These are phyloP conservation scores for Microsporum audouinii DNA, from an alignment of 2,329 filamentous ascomycete species.

Conservation along the genomic window DNA sequence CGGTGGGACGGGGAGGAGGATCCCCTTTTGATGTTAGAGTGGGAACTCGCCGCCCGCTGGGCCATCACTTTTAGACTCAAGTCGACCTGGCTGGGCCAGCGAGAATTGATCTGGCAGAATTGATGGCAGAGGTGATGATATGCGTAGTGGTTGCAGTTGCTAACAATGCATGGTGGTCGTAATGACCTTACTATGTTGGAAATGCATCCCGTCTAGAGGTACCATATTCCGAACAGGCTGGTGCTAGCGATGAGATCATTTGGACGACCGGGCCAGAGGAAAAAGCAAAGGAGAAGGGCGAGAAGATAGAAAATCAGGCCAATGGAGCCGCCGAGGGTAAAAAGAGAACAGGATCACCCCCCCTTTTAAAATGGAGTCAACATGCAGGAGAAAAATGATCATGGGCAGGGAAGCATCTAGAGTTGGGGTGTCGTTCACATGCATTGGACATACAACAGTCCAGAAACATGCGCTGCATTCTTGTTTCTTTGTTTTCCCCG, in stretches of 20 bases:
- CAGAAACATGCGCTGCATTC: not conserved
- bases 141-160: not conserved
- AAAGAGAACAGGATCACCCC: slow-evolving; percentile 1
- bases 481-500: not conserved
- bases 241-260: slow-evolving; percentile 3
- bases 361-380: not conserved
- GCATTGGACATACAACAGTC: not conserved
- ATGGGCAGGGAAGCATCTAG: not conserved
- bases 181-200: slow-evolving; percentile 3
- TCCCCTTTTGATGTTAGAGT: slow-evolving; percentile 1
- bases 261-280: not conserved
- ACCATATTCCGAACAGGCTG: not conserved
- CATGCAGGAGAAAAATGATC: slow-evolving; percentile 2
- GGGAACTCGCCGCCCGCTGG: not conserved
- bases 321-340: not conserved
- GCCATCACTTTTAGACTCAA: not conserved
- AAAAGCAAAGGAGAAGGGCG: slow-evolving; percentile 4
- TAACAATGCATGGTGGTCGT: not conserved
- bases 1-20: slow-evolving; percentile 3
- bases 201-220: not conserved
- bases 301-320: not conserved
- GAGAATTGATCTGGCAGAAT: not conserved
- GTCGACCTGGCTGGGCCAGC: not conserved
- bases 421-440: not conserved
- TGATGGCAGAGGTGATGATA: not conserved